Conservation (phyloP, 2,329 filamentous ascomycete genomes). For the Aspergillus cejpii region DNA sequence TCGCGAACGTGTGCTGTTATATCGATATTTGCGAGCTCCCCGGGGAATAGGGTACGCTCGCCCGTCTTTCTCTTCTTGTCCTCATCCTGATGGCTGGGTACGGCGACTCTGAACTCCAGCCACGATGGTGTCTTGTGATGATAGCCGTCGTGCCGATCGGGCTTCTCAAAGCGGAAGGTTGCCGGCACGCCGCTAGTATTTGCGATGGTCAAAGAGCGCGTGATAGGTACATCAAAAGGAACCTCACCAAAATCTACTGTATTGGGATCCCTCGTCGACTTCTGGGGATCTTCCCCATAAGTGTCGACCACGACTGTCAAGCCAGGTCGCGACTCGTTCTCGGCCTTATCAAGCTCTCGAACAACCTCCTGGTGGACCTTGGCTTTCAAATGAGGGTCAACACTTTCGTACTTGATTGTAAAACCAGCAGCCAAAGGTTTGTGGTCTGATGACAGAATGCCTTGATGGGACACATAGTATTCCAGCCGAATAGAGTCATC, state of each 20-base stretch:
- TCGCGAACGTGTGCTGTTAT: slow-evolving; percentile 62
- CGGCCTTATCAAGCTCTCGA: slow-evolving; percentile 76
- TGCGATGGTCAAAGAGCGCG: slow-evolving; percentile 69
- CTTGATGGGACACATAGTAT: slow-evolving; percentile 80
- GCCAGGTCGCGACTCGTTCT: slow-evolving; percentile 80
- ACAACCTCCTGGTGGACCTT: slow-evolving; percentile 81
- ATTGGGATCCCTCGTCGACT: slow-evolving; percentile 37
- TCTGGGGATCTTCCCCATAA: slow-evolving; percentile 31
- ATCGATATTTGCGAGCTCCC: slow-evolving; percentile 68
- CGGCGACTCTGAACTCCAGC: slow-evolving; percentile 62
- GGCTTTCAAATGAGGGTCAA: slow-evolving; percentile 76
- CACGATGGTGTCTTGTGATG: slow-evolving; percentile 52
- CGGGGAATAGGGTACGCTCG: slow-evolving; percentile 68
- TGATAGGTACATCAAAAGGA: slow-evolving; percentile 59
- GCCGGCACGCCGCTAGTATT: slow-evolving; percentile 84
- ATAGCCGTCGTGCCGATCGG: slow-evolving; percentile 44
- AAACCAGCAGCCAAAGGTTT: slow-evolving; percentile 86
- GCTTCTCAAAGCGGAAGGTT: slow-evolving; percentile 70
- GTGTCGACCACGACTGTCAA: slow-evolving; percentile 76
- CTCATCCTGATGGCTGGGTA: slow-evolving; percentile 39
- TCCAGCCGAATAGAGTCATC: slow-evolving; percentile 51
- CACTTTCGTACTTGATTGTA: slow-evolving; percentile 74
- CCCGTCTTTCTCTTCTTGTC: slow-evolving; percentile 26
- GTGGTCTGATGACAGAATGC: slow-evolving; percentile 87
- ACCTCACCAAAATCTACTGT: slow-evolving; percentile 74